These are phyloP conservation scores for Orbilia ellipsospora DNA, from an alignment of 2,329 filamentous ascomycete species.

Conservation along the genomic window DNA sequence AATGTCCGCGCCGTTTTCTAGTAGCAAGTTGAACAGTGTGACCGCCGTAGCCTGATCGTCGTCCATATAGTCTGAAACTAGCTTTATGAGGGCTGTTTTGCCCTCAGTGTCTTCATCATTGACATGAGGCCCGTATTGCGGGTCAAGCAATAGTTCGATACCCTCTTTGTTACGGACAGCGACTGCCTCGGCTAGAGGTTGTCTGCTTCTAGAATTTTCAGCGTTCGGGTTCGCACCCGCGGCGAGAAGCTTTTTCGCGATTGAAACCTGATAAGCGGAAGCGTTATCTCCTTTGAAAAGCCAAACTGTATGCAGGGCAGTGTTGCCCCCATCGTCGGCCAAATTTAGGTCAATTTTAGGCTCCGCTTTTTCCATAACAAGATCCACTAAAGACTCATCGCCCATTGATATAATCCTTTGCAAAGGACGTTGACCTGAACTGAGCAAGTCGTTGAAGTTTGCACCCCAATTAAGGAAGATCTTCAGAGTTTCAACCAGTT, in stretches of 20 bases:
- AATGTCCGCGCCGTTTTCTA: conserved; percentile 12
- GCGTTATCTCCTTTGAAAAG: background rate
- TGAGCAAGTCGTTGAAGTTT: background rate
- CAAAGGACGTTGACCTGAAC: background rate
- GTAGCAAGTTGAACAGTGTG: conserved; percentile 3
- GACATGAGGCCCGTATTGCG: conserved; percentile 1
- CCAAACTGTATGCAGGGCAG: conserved; percentile 12
- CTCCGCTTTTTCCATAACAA: background rate
- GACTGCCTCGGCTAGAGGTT: conserved; percentile 6
- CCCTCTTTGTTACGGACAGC: background rate
- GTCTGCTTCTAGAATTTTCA: conserved; percentile 8
- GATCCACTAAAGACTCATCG: conserved; percentile 1
- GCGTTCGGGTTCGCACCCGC: conserved; percentile 26
- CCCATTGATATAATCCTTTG: conserved; percentile 18
- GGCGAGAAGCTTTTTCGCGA: conserved; percentile 14
- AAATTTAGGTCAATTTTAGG: background rate
- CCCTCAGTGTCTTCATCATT: conserved; percentile 27
- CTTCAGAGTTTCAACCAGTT: background rate
- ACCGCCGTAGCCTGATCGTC: background rate
- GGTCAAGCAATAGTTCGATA: conserved; percentile 18
- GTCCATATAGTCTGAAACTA: background rate
- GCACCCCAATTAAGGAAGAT: background rate
- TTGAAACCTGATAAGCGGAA: background rate
- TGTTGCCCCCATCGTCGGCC: background rate
- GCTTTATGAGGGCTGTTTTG: conserved; percentile 5